These are phyloP conservation scores for Crithidia sp. DNA, from an alignment of 208 protist species.

Conservation along the genomic window DNA sequence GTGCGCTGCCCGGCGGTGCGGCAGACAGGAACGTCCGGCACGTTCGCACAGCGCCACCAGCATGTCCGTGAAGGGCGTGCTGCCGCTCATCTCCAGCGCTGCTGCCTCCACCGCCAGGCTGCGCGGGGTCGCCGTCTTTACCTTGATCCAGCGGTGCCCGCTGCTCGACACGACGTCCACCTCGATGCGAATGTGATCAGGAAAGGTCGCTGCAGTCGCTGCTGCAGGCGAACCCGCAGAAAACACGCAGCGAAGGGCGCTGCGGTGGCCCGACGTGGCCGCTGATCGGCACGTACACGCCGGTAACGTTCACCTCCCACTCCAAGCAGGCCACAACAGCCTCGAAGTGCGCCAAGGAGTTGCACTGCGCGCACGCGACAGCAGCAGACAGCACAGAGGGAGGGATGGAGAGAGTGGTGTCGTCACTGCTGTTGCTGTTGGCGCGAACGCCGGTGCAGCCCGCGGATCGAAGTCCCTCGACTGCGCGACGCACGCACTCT, in stretches of 20 bases:
- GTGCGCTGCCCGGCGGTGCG: slow-evolving; percentile 32
- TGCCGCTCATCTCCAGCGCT: slow-evolving; percentile 21
- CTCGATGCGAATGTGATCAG: slow-evolving; percentile 25
- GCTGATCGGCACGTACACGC: slow-evolving; percentile 41
- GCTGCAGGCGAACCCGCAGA: neutral
- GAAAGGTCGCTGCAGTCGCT: neutral
- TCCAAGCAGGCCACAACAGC: slow-evolving; percentile 41
- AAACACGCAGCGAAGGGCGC: neutral
- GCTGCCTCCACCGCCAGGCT: slow-evolving; percentile 33
- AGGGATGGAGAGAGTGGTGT: neutral
- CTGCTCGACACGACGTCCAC: slow-evolving; percentile 63
- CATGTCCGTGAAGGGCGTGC: slow-evolving; percentile 30
- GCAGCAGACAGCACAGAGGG: slow-evolving; percentile 22
- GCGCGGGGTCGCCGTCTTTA: slow-evolving; percentile 41
- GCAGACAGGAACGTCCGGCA: slow-evolving; percentile 24
- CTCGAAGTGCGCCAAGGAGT: slow-evolving; percentile 37
- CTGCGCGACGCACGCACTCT: slow-evolving; percentile 14
- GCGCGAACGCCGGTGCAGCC: neutral
- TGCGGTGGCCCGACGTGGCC: slow-evolving; percentile 2
- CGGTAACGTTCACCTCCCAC: slow-evolving; percentile 39
- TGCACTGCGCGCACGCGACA: slow-evolving; percentile 35
- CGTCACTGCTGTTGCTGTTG: neutral
- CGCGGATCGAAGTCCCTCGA: slow-evolving; percentile 15
- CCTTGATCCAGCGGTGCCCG: slow-evolving; percentile 72
- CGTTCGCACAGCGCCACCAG: slow-evolving; percentile 30